Evolutionary conservation across 2,329 filamentous ascomycete genomes (phyloP), one percentile per base, ranked within the genome.

Genomic region (Penicillium corylophilum): DNA sequence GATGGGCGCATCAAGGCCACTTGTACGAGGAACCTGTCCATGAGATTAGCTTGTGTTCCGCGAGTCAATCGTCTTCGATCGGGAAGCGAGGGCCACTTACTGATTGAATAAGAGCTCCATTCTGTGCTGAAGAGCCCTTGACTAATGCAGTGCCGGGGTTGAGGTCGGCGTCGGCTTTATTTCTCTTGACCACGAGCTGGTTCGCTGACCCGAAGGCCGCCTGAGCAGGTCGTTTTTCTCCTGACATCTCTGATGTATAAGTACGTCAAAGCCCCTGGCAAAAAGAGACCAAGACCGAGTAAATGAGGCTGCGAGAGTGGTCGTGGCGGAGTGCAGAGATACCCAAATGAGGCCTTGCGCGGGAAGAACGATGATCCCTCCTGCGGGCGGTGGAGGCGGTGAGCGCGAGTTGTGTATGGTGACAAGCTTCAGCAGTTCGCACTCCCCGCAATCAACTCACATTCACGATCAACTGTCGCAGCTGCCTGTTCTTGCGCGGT

Each of bases 141-240:
- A 79, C 76, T 36, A 84, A 74, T 35, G 84, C 77, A 47, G 86
- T 77, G 31, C 63, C 56, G 48, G 81, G 78, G 64, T 77, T 81
- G 53, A 83, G 70, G 56, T 82, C 78, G 57, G 75, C 77, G 60
- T 84, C 82, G 51, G 84, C 82, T 71, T 94, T 95, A 71, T 93
- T 91, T 70, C 93, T 82, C 79, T 97, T 99, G 56, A 97, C 87
- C 35, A 91, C 84, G 62, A 93, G 81, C 73, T 95, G 89, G 44
- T 56, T 71, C 8, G 86, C 85, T 22, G 85, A 84, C 64, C 86
- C 84, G 62, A 93, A 93, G 54, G 89, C 88, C 62, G 88, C 87
- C 55, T 89, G 86, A n/a, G 92, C 91, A 53, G 91, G 88, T 68
- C 94, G 85, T 77, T 99, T 97, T 74, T 95, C 92, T 57, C 88